Evolutionary conservation across 768 basidiomycete genomes (phyloP).

Genomic region (Podaxis sp.): DNA sequence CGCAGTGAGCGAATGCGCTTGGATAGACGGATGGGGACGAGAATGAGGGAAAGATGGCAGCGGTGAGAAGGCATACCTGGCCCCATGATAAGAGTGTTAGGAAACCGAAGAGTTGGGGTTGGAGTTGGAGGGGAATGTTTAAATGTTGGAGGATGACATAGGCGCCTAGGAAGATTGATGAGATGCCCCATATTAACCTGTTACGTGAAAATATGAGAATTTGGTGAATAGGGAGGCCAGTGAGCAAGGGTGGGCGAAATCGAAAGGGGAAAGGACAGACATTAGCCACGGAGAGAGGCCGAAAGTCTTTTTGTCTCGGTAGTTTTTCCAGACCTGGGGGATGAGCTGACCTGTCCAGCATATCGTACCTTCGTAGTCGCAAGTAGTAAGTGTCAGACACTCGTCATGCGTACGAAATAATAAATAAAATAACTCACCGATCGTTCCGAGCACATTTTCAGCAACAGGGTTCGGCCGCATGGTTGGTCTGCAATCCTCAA

Average conservation of each 20-base stretch:
- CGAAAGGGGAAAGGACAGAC: conserved; percentile 28
- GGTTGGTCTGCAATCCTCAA: conserved; percentile 22
- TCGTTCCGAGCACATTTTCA: conserved; percentile 68
- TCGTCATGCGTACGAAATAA: background rate
- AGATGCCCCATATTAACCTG: conserved; percentile 59
- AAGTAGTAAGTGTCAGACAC: background rate
- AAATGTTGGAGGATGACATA: conserved; percentile 63
- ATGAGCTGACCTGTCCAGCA: conserved; percentile 66
- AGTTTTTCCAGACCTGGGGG: conserved; percentile 74
- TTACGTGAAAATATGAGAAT: background rate
- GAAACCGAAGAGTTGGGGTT: conserved; percentile 61
- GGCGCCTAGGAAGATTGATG: conserved; percentile 58
- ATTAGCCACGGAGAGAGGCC: conserved; percentile 69
- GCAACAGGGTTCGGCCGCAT: conserved; percentile 41
- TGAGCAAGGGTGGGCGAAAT: background rate
- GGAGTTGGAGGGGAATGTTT: conserved; percentile 68
- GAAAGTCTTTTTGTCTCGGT: conserved; percentile 57
- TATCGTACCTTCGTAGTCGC: conserved; percentile 42
- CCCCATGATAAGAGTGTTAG: conserved; percentile 60
- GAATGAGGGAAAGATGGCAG: background rate
- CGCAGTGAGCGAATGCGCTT: background rate
- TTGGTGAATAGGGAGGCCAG: background rate
- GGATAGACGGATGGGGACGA: background rate
- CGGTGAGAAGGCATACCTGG: conserved; percentile 40
- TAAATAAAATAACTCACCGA: conserved; percentile 36